phyloP scores from a whole-genome alignment of 345 rosid species.

The Brassica rapa region DNA sequence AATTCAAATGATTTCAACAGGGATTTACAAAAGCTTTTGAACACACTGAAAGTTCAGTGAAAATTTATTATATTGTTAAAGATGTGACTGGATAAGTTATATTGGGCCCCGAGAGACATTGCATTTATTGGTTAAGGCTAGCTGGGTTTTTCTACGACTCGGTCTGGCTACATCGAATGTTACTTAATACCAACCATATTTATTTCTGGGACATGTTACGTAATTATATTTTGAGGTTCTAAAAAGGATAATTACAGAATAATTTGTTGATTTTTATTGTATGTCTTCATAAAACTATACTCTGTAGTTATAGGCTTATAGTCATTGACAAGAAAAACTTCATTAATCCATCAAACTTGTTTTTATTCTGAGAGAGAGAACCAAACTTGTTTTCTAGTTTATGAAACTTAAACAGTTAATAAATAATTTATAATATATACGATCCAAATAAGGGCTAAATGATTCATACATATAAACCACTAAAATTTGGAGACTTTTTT shows the following conservation, averaged over 20 bases:
- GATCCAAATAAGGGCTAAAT: too few relatives aligned
- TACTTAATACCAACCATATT: constrained; percentile 7
- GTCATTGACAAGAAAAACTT: background rate
- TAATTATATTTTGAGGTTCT: background rate
- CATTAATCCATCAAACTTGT: background rate
- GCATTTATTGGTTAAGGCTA: constrained; percentile 11
- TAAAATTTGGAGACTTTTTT: too few relatives aligned
- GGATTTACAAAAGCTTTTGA: background rate
- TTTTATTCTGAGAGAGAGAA: too few relatives aligned
- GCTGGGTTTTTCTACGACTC: constrained; percentile 10
- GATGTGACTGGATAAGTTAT: constrained; percentile 3
- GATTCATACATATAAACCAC: too few relatives aligned
- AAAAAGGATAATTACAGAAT: background rate
- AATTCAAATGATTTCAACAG: background rate
- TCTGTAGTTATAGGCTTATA: background rate
- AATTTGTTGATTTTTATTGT: background rate
- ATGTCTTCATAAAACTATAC: background rate
- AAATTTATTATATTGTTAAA: background rate
- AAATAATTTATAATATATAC: too few relatives aligned
- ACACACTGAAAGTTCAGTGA: background rate
- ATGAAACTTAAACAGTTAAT: too few relatives aligned
- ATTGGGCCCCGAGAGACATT: constrained; percentile 29
- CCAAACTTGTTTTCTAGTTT: background rate
- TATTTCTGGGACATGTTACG: constrained; percentile 31
- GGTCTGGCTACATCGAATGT: constrained; percentile 24